A percentile compares a stretch with the other conserved stretches of the same genome.
Conservation (phyloP, 78 protist species). For the Dictyostelium intermedium region DNA sequence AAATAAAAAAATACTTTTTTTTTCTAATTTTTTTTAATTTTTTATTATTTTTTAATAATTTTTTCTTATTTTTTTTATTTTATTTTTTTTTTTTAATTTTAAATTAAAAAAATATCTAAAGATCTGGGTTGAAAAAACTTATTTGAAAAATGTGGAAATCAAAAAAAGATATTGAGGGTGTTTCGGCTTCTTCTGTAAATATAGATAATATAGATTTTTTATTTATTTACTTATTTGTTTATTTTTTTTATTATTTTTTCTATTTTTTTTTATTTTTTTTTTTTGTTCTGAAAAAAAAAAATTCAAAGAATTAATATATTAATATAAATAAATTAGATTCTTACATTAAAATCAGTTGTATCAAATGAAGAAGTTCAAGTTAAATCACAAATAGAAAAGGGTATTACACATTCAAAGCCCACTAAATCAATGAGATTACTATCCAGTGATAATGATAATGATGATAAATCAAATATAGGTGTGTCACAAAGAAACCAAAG, state of each 20-base stretch:
- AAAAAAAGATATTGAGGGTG: constrained; percentile 64
- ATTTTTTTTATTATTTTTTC: not conserved
- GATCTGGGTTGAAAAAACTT: too few species aligned
- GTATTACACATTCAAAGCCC: not conserved
- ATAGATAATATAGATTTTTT: too few species aligned
- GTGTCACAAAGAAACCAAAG: constrained; percentile 32
- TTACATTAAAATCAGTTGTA: constrained; percentile 51
- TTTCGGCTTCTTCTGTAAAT: constrained; percentile 50
- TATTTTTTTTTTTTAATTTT: too few species aligned
- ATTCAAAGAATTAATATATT: too few species aligned
- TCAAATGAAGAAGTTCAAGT: constrained; percentile 57
- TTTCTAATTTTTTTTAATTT: too few species aligned
- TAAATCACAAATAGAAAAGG: not conserved
- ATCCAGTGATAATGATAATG: not conserved
- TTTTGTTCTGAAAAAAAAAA: not conserved
- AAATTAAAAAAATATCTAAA: too few species aligned
- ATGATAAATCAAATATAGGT: constrained; percentile 3
- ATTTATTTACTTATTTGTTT: too few species aligned
- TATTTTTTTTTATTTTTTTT: not conserved
- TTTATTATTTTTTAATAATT: too few species aligned
- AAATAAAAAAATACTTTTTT: too few species aligned
- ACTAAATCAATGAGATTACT: not conserved
- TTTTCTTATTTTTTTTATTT: too few species aligned
- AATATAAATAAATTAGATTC: not conserved
- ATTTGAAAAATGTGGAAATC: constrained; percentile 53